Evolutionary conservation across 2,329 filamentous ascomycete species (phyloP), one percentile per base, ranked within the genome.

Genomic region (Akanthomyces lecanii): DNA sequence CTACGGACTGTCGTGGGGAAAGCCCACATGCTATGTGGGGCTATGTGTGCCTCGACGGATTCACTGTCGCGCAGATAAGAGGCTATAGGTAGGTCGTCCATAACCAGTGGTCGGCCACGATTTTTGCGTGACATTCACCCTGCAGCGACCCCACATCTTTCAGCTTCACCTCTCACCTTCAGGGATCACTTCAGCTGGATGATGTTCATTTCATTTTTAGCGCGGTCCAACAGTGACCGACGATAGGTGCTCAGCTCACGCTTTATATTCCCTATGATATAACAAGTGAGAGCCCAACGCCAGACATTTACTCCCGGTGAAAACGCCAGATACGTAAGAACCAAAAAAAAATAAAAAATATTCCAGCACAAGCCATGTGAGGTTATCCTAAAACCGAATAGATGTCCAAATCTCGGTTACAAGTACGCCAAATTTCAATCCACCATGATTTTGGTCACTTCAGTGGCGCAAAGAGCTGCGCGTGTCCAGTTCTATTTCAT

Each of bases 1-100:
- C 21, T 21, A 21, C 21, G 12, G 14, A 33, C 10, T 12, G 61
- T 57, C 61, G 52, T 58, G 61, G 45, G 53, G 53, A 25, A 25
- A 57, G 61, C 61, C 51, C 61, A 63, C 33, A 42, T 44, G 52
- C 53, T 21, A 63, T 57, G 53, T 63, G 61, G 61, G 53, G 61
- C 53, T 25, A 33, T 18, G 18, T 38, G 38, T 33, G 30, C 30
- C 38, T 21, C 12, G 10, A 30, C 28, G 6, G 28, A 30, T 30
- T 30, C 28, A 30, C 21, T 21, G 21, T 1, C 21, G 21, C 21
- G 21, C 21, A 21, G 21, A 21, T 21, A 21, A 21, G 21, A 21
- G 21, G 21, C 1, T 21, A 21, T 21, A 21, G 21, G 21, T 21
- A 21, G 21, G 21, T 21, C 21, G 21, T 21, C 21, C 21, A 21